Conservation (phyloP, 148 eudicot species). For the Cornus florida region DNA sequence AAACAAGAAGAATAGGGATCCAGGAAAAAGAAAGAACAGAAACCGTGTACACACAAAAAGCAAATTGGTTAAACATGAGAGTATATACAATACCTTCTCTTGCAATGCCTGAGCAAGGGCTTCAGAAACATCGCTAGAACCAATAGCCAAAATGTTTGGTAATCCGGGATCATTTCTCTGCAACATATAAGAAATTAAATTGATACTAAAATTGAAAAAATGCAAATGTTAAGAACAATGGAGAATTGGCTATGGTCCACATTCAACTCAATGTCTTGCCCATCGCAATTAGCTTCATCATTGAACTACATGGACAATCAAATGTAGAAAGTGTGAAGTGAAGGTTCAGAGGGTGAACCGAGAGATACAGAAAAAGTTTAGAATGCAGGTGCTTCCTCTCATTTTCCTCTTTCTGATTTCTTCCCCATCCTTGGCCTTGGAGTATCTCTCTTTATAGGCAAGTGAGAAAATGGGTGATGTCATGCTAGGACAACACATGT, state of each 20-base stretch:
- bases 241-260: background rate
- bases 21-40: background rate
- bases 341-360: no score
- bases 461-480: no score
- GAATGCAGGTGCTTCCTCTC: no score
- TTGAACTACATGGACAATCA: no score
- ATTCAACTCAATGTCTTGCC: background rate
- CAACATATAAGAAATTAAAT: conserved; percentile 3
- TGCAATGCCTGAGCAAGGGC: conserved; percentile 82
- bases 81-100: conserved; percentile 63
- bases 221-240: background rate
- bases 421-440: no score
- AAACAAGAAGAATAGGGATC: conserved; percentile 1
- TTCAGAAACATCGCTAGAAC: conserved; percentile 54
- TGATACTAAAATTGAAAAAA: background rate
- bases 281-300: no score
- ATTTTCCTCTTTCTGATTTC: no score
- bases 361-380: no score
- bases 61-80: conserved; percentile 3
- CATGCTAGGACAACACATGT: no score
- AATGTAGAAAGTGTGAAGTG: background rate
- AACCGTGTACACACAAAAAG: conserved; percentile 3
- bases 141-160: conserved; percentile 22
- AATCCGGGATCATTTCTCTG: conserved; percentile 33
- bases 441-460: no score